These are phyloP conservation scores for Collybia sp. DNA, from an alignment of 768 basidiomycete genomes.

Conservation along the genomic window DNA sequence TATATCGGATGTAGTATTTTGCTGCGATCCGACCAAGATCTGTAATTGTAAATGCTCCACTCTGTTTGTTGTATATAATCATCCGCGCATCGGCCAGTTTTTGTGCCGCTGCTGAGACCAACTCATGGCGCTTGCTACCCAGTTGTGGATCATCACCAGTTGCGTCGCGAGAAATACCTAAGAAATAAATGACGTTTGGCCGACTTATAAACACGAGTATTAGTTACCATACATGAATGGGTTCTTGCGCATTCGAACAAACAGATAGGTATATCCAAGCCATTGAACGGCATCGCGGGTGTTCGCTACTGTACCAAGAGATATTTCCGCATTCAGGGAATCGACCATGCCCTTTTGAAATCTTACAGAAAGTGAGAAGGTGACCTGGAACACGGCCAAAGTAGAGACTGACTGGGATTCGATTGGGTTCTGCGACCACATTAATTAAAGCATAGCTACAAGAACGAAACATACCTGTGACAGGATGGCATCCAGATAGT, in stretches of 20 bases:
- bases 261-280: conserved; percentile 96
- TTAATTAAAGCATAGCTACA: neutral
- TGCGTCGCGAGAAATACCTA: conserved; percentile 73
- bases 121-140: conserved; percentile 59
- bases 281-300: conserved; percentile 85
- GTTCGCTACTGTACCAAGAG: conserved; percentile 90
- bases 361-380: conserved; percentile 24
- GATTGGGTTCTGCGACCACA: conserved; percentile 69
- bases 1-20: conserved; percentile 88
- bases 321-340: conserved; percentile 91
- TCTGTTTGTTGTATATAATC: conserved; percentile 67
- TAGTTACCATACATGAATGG: conserved; percentile 75
- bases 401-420: conserved; percentile 76
- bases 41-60: conserved; percentile 64
- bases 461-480: conserved; percentile 59
- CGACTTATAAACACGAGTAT: conserved; percentile 9
- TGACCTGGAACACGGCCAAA: neutral
- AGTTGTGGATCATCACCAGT: conserved; percentile 69
- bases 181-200: conserved; percentile 4
- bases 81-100: conserved; percentile 69
- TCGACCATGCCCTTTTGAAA: conserved; percentile 86
- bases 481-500: conserved; percentile 85
- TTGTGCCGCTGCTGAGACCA: conserved; percentile 63
- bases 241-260: conserved; percentile 91
- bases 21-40: conserved; percentile 95